Evolutionary conservation across 768 basidiomycete genomes (phyloP).

Genomic region (Kwoniella shandongensis): DNA sequence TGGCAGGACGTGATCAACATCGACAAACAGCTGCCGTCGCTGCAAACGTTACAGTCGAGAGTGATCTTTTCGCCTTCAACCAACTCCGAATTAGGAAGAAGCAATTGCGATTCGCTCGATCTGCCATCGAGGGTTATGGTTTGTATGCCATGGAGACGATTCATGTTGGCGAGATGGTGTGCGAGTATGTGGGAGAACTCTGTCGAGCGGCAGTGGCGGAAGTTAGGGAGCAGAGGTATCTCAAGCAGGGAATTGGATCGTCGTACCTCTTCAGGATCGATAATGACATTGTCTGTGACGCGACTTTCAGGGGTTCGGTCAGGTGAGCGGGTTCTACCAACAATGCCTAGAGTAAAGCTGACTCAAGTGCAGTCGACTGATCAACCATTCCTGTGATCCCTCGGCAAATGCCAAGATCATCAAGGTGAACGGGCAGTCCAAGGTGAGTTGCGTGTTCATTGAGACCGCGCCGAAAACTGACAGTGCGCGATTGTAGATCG

Average conservation of each 20-base stretch:
- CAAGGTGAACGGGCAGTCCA: slow-evolving; percentile 58
- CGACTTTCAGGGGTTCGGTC: slow-evolving; percentile 97
- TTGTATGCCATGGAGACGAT: slow-evolving; percentile 97
- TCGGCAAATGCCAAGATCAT: slow-evolving; percentile 60
- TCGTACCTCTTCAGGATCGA: slow-evolving; percentile 98
- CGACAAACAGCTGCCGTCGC: slow-evolving; percentile 58
- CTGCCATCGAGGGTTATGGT: slow-evolving; percentile 98
- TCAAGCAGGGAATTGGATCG: slow-evolving; percentile 94
- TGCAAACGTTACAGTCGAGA: slow-evolving; percentile 63
- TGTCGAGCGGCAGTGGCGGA: slow-evolving; percentile 94
- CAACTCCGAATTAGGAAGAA: slow-evolving; percentile 98
- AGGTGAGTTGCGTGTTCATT: slow-evolving; percentile 36
- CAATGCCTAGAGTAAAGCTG: slow-evolving; percentile 9
- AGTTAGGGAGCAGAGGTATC: slow-evolving; percentile 93
- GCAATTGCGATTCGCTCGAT: slow-evolving; percentile 88
- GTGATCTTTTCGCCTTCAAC: slow-evolving; percentile 86
- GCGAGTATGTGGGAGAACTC: slow-evolving; percentile 98
- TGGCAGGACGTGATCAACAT: slow-evolving; percentile 92
- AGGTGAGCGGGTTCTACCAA: slow-evolving; percentile 64
- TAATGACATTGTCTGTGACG: slow-evolving; percentile 96
- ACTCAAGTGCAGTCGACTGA: slow-evolving; percentile 68
- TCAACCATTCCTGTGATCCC: slow-evolving; percentile 98
- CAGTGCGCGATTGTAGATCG: slow-evolving; percentile 65
- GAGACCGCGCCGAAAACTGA: not conserved
- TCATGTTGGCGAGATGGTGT: slow-evolving; percentile 93